Base-by-base conservation (phyloP, 495 filamentous ascomycete genomes). In the Talaromyces nanjingensis region DNA sequence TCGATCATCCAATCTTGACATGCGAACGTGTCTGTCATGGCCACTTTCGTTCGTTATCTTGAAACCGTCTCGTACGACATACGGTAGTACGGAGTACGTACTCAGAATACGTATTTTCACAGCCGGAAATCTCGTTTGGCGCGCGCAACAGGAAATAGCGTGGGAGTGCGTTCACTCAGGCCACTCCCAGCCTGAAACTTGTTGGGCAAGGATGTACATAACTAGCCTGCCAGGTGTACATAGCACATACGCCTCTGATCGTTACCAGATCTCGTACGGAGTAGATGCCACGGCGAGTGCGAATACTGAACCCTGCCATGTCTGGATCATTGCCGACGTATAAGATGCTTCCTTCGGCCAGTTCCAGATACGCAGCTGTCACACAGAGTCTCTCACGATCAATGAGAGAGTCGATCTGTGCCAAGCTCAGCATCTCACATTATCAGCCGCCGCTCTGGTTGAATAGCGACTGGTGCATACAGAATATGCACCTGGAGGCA, bases 191-290 rank as follows among this genome's bases (percentile, higher is more conserved):
- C 20, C 53, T 29, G 53, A 37, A 37, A 59, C 56, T 20, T 33
- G 27, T 59, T 37, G 27, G 56, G 56, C n/a, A 37, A 33, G 31
- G 56, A 59, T 59, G 56, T 59, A 37, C 56, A 37, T 11, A 37
- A 37, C 16, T 37, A 59, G 27, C 27, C 27, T 56, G 22, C 24
- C 24, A 37, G 56, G 31, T 37, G 56, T 33, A 14, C 56, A 37
- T 56, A 56, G 22, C 53, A 56, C 20, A 27, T 56, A 56, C 24
- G 22, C 29, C 56, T 59, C 27, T 22, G 56, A 33, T 33, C 31
- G 56, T 59, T 37, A 22, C n/a, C 56, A 59, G 27, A 59, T 59
- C 56, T 59, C 22, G 52, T 49, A 20, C 22, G 22, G 22, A 24
- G 22, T 24, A n/a, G 42, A 47, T 47, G 42, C 7, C 42, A 20